Conservation (phyloP, 129 eudicot genomes). For the Lonicera japonica region DNA sequence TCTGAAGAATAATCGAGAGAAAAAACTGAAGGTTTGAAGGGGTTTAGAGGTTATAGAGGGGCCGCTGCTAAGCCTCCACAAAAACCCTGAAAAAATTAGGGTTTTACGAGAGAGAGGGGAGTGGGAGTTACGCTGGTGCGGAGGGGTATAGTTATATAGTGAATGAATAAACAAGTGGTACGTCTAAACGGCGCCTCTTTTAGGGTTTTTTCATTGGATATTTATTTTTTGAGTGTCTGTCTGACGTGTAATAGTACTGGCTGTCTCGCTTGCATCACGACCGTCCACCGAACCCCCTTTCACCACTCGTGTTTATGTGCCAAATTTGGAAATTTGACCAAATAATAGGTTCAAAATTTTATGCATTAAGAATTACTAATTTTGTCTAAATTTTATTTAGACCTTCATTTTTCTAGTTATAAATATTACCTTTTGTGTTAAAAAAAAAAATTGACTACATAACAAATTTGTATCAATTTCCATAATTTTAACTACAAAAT, state of each 20-base stretch:
- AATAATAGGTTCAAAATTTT: no score
- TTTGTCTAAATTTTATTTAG: no score
- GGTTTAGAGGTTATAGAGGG: no score
- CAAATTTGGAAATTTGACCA: no score
- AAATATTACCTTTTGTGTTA: no score
- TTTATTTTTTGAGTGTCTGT: neutral
- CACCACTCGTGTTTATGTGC: no score
- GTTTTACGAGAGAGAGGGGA: constrained; percentile 7
- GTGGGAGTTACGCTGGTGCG: neutral
- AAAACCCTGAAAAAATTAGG: constrained; percentile 8
- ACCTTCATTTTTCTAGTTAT: no score
- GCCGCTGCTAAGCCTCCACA: constrained; percentile 1
- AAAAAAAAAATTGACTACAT: no score
- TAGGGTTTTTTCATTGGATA: neutral
- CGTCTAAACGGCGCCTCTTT: neutral
- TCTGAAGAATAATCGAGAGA: neutral
- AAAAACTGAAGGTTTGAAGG: neutral
- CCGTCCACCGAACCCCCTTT: neutral
- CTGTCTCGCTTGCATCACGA: neutral
- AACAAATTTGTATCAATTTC: no score
- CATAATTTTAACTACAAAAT: no score
- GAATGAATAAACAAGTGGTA: neutral
- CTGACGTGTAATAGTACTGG: neutral
- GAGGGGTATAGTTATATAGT: neutral
- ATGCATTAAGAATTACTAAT: no score